A percentile compares a stretch with the other conserved stretches of the same genome.
phyloP scores from a whole-genome alignment of 2,329 filamentous ascomycete species.

The Sarocladiaceae sp. region DNA sequence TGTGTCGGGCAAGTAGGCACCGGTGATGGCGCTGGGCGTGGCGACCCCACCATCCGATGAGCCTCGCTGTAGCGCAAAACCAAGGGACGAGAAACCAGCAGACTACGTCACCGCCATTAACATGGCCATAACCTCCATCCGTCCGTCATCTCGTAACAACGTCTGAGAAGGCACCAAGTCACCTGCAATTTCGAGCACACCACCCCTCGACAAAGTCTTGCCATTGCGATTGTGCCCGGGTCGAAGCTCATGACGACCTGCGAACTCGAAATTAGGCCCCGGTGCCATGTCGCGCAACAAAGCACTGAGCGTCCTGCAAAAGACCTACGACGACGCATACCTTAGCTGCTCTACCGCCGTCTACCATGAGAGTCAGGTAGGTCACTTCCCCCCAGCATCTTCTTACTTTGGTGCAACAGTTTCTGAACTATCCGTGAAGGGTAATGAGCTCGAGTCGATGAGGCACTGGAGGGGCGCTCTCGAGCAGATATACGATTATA shows the following conservation, averaged over 20 bases:
- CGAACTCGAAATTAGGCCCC: conserved; percentile 7
- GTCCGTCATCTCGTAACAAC: not conserved
- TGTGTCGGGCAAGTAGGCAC: conserved; percentile 7
- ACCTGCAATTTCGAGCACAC: not conserved
- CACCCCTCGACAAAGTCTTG: not conserved
- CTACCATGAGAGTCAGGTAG: conserved; percentile 90
- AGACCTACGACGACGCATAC: conserved; percentile 97
- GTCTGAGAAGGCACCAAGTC: not conserved
- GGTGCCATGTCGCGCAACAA: conserved; percentile 50
- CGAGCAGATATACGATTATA: conserved; percentile 83
- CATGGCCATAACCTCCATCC: not conserved
- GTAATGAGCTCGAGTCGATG: conserved; percentile 86
- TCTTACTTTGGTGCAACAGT: not conserved
- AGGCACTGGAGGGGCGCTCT: conserved; percentile 87
- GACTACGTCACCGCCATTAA: conserved; percentile 9
- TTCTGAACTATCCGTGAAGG: too few relatives aligned
- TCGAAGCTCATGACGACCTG: conserved; percentile 3
- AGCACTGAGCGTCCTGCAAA: conserved; percentile 73
- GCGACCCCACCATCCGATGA: conserved; percentile 9
- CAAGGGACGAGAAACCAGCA: conserved; percentile 5
- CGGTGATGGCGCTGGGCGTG: not conserved
- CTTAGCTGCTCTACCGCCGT: conserved; percentile 91
- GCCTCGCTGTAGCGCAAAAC: conserved; percentile 9
- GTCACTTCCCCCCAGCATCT: conserved; percentile 8
- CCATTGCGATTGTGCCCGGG: not conserved